Evolutionary conservation across 768 basidiomycete genomes (phyloP).

Genomic region (Rhizopogon vesiculosus): DNA sequence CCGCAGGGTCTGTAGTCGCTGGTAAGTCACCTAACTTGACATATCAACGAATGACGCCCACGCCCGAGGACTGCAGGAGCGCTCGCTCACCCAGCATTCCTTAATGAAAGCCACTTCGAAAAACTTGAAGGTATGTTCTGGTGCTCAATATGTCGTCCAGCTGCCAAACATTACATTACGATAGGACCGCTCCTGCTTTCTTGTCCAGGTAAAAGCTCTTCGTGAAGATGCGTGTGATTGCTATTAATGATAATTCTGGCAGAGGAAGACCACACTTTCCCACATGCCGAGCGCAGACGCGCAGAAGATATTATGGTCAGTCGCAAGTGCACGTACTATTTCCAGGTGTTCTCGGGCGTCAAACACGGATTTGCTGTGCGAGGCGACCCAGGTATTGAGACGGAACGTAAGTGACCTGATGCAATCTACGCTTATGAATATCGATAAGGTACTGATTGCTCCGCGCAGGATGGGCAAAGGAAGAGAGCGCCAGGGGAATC

Average conservation of each 20-base stretch:
- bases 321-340: conserved; percentile 42
- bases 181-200: conserved; percentile 17
- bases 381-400: conserved; percentile 9
- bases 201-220: conserved; percentile 15
- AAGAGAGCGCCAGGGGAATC: conserved; percentile 47
- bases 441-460: not conserved
- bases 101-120: conserved; percentile 50
- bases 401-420: conserved; percentile 13
- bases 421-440: too few species aligned
- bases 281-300: conserved; percentile 40
- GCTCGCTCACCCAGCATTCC: conserved; percentile 46
- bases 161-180: not conserved
- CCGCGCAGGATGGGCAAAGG: conserved; percentile 52
- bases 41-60: not conserved
- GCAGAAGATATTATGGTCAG: conserved; percentile 53
- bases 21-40: conserved; percentile 23
- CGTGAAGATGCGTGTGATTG: not conserved
- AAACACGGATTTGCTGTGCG: conserved; percentile 18
- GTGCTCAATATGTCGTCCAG: not conserved
- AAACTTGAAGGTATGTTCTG: conserved; percentile 37
- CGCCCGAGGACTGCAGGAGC: conserved; percentile 26
- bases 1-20: conserved; percentile 39
- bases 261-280: conserved; percentile 52
- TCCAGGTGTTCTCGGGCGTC: conserved; percentile 51
- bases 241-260: not conserved